Evolutionary conservation across 306 rosid species (phyloP).

Genomic region (Aeschynomene evenia): DNA sequence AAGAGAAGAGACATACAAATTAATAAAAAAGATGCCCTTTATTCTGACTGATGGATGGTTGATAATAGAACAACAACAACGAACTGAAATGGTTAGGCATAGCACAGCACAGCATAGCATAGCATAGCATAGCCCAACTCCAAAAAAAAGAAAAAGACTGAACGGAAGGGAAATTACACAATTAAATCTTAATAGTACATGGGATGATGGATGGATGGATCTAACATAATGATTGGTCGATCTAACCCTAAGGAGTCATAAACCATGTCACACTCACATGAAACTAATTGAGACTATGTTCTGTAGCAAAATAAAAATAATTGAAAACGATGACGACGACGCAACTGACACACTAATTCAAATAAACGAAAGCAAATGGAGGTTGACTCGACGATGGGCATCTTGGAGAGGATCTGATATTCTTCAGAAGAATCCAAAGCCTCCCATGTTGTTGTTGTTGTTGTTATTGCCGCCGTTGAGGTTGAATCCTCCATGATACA

Average conservation of each 20-base stretch:
- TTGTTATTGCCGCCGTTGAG: too few species aligned
- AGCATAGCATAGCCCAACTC: neutral
- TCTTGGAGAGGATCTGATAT: neutral
- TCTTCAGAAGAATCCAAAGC: constrained; percentile 19
- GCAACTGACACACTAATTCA: neutral
- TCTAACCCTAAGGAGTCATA: neutral
- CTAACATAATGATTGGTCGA: too few species aligned
- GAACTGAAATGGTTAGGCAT: too few species aligned
- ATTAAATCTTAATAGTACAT: neutral
- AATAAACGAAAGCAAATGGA: neutral
- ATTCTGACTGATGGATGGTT: neutral
- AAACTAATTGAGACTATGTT: neutral
- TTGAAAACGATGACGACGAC: neutral
- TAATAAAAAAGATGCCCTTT: constrained; percentile 13
- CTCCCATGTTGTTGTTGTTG: constrained; percentile 17
- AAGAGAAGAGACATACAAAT: too few species aligned
- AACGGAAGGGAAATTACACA: neutral
- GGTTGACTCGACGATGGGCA: too few species aligned
- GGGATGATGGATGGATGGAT: too few species aligned
- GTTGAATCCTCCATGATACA: too few species aligned
- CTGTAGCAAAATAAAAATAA: neutral
- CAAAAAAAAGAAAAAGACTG: neutral
- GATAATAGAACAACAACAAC: too few species aligned
- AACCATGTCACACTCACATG: neutral
- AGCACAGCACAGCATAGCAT: too few species aligned